Conservation (phyloP, 2,329 filamentous ascomycete species). For the Verticillium tricorpus region DNA sequence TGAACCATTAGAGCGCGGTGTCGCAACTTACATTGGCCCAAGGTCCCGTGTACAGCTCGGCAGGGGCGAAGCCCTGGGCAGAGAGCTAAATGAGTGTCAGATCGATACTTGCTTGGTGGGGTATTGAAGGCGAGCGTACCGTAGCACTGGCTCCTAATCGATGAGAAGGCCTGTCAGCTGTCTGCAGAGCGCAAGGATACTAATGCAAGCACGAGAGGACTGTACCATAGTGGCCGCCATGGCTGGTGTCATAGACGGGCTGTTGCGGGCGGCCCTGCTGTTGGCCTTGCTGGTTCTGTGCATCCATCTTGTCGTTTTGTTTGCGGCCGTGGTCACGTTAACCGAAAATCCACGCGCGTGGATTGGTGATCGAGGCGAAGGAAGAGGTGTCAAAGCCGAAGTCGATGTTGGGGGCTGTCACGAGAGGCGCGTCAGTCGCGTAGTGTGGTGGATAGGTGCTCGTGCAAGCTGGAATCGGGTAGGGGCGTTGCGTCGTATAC, state of each 20-base stretch:
- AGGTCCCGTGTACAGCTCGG: slow-evolving; percentile 87
- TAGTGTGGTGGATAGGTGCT: no score
- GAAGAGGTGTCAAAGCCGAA: no score
- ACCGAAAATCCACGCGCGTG: no score
- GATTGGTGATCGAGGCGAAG: no score
- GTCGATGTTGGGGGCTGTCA: no score
- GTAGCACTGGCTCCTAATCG: slow-evolving; percentile 60
- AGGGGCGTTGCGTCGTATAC: no score
- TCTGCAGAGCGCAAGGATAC: slow-evolving; percentile 14
- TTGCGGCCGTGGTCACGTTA: not conserved
- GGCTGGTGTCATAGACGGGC: slow-evolving; percentile 67
- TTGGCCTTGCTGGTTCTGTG: slow-evolving; percentile 19
- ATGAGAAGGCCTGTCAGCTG: slow-evolving; percentile 13
- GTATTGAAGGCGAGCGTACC: slow-evolving; percentile 39
- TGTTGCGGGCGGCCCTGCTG: slow-evolving; percentile 56
- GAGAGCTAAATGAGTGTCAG: slow-evolving; percentile 57
- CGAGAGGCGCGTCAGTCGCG: no score
- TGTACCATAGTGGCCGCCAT: slow-evolving; percentile 75
- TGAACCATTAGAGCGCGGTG: not conserved
- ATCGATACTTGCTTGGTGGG: slow-evolving; percentile 2
- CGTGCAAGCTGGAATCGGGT: no score
- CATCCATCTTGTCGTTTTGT: not conserved
- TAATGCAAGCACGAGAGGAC: slow-evolving; percentile 22
- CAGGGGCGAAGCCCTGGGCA: slow-evolving; percentile 81
- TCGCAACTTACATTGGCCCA: slow-evolving; percentile 78